Evolutionary conservation across 2,329 filamentous ascomycete genomes (phyloP), one percentile per base, ranked within the genome.

Genomic region (Claviceps humidiphila): DNA sequence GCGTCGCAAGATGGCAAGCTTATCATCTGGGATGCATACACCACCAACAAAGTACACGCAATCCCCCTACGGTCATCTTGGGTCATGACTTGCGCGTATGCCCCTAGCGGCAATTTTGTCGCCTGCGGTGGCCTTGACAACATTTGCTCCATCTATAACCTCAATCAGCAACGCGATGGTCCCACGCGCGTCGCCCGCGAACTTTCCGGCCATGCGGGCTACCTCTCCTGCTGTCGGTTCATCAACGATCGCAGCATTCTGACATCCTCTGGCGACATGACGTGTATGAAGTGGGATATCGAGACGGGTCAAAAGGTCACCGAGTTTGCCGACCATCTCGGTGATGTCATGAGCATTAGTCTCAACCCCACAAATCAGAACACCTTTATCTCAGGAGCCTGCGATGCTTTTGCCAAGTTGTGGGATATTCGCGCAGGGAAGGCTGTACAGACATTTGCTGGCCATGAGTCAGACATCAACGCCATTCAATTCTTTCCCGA

Each of bases 61-160:
- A 97, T 98, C 62, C 93, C 93, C 38, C 78, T 98, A 54, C 84
- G 93, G 58, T 97, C 93, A 14, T 98, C 93, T 14, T 98, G 93
- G 93, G 93, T 98, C 71, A 98, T 98, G 93, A 98, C 93, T 59
- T 98, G 93, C 79, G 93, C 93, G 66, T 98, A 98, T 70, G 91
- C 93, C 56, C 93, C 93, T 13, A 95, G 89, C 66, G 93, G 93
- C 53, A 98, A 98, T 75, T 98, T 91, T 68, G 93, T 98, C 54
- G 93, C 93, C 53, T 98, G 93, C 68, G 93, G 93, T 79, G 93
- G 93, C 76, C 81, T 97, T 58, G 93, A 98, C 74, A 98, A 98
- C 73, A 97, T 98, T 67, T 97, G 93, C 78, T 97, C 91, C 63
- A 96, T 98, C 68, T 98, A 98, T 78, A 98, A 97, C 71, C 81